A percentile compares a stretch with the other conserved stretches of the same genome.
Conservation (phyloP, 2,329 filamentous ascomycete species). For the Thermothelomyces thermophilus region DNA sequence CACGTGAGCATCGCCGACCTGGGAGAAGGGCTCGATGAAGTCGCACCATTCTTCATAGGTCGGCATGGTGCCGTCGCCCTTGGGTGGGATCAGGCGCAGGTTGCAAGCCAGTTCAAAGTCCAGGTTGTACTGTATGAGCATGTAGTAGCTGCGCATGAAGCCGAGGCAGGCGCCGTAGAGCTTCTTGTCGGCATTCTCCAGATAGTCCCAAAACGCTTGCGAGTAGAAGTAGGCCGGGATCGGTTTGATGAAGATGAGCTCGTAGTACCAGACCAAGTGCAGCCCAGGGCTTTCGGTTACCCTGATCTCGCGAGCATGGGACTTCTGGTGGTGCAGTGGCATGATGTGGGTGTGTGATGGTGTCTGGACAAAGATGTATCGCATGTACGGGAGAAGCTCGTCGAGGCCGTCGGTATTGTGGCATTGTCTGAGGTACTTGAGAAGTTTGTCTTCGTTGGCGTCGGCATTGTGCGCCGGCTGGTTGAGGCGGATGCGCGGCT, state of each 20-base stretch:
- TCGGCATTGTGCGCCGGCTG: not conserved
- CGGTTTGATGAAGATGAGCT: slow-evolving; percentile 38
- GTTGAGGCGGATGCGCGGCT: slow-evolving; percentile 24
- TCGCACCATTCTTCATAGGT: slow-evolving; percentile 28
- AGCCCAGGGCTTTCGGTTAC: slow-evolving; percentile 36
- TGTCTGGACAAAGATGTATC: slow-evolving; percentile 28
- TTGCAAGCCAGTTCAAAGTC: slow-evolving; percentile 32
- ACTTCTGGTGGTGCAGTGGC: slow-evolving; percentile 34
- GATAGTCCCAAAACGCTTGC: slow-evolving; percentile 30
- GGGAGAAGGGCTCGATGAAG: slow-evolving; percentile 27
- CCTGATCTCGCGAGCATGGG: slow-evolving; percentile 33
- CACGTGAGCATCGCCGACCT: slow-evolving; percentile 26
- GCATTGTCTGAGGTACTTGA: slow-evolving; percentile 18
- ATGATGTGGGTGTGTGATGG: slow-evolving; percentile 28
- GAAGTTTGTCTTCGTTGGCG: slow-evolving; percentile 9
- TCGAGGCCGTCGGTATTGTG: slow-evolving; percentile 23
- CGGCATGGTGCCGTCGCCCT: slow-evolving; percentile 17
- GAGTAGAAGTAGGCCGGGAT: slow-evolving; percentile 34
- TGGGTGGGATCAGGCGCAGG: slow-evolving; percentile 25
- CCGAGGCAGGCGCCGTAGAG: slow-evolving; percentile 28
- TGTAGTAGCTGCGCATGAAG: slow-evolving; percentile 32
- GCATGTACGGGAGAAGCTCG: slow-evolving; percentile 24
- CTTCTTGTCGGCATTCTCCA: slow-evolving; percentile 19
- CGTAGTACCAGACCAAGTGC: slow-evolving; percentile 37
- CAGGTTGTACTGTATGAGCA: slow-evolving; percentile 30